Evolutionary conservation across 1,284 basidiomycete genomes (phyloP), one percentile per base, ranked within the genome.

Genomic region (Leccinum subatratum): DNA sequence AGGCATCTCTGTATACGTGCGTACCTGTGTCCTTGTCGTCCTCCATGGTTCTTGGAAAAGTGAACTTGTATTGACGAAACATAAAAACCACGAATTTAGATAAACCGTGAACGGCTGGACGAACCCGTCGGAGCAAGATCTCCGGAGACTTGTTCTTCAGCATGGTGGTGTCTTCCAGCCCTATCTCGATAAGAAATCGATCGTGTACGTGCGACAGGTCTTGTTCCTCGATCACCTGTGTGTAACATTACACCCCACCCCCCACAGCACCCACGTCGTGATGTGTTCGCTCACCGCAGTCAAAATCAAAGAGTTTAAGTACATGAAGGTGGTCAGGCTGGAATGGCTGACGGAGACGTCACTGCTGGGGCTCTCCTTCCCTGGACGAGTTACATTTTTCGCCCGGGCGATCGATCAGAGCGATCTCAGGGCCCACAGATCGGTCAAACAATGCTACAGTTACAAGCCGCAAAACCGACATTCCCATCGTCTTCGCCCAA

Each of bases 41-140:
- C 37, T n/a, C 9, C 28, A 12, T 58, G 28, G n/a, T 54, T 32
- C 28, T 62, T 7, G 62, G 16, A 60, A 9, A 18, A 11, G 16
- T 9, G n/a, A 37, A 28, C 5, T 6, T 3, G 12, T 67, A 18
- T 20, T 5, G 20, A 45, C 45, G 37, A 48, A 20, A 32, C 18
- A 5, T 20, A 32, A 8, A 65, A 11, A 58, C 3, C 18, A 11
- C 64, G 65, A 9, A 32, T 30, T 25, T 68, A 94, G 92, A n/a
- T n/a, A n/a, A n/a, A n/a, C n/a, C n/a, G 90, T 96, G 69, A 98
- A 97, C 74, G 96, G 96, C 0, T 93, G 88, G 80, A 97, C 95
- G 1, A 82, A 86, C 32, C 95, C 96, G 6, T 94, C 95, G 4
- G 87, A 95, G 63, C 92, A 94, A 73, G 92, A 94, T 63, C 79